A percentile compares a stretch with the other conserved stretches of the same genome.
These are phyloP conservation scores for Sideroxylon spinosum DNA, from an alignment of 179 eudicot genomes.

Conservation along the genomic window DNA sequence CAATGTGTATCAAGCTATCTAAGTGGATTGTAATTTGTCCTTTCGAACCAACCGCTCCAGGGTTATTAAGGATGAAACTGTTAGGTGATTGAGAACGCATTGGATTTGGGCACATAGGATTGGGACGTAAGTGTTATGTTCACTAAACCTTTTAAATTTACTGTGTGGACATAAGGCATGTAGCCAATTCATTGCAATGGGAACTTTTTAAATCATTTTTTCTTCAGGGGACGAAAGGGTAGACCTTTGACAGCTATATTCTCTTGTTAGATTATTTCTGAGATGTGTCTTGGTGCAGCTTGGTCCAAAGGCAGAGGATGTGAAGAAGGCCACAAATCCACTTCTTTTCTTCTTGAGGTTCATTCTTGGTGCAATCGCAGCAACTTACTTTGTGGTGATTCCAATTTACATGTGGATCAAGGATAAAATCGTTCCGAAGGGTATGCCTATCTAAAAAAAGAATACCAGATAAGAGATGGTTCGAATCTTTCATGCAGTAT, in stretches of 20 bases:
- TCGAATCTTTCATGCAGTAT: background rate
- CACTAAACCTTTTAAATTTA: background rate
- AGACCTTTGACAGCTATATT: no score
- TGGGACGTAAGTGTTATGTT: background rate
- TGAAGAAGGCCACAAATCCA: constrained; percentile 46
- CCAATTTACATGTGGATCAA: constrained; percentile 74
- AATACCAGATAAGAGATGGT: background rate
- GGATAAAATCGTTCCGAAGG: constrained; percentile 50
- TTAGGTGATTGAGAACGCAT: background rate
- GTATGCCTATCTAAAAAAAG: constrained; percentile 32
- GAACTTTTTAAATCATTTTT: no score
- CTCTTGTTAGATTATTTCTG: background rate
- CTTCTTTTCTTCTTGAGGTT: constrained; percentile 41
- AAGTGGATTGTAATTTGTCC: background rate
- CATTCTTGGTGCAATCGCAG: constrained; percentile 48
- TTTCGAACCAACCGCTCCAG: background rate
- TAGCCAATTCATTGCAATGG: no score
- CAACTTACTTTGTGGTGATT: constrained; percentile 40
- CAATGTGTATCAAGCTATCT: background rate
- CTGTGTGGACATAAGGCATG: background rate
- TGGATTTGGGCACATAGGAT: background rate
- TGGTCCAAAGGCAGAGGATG: constrained; percentile 61
- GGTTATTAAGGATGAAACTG: background rate
- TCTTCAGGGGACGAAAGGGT: no score
- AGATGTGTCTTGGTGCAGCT: constrained; percentile 35